Conservation (phyloP, 1,139 yeast genomes). For the Nakaseomyces delphensis region DNA sequence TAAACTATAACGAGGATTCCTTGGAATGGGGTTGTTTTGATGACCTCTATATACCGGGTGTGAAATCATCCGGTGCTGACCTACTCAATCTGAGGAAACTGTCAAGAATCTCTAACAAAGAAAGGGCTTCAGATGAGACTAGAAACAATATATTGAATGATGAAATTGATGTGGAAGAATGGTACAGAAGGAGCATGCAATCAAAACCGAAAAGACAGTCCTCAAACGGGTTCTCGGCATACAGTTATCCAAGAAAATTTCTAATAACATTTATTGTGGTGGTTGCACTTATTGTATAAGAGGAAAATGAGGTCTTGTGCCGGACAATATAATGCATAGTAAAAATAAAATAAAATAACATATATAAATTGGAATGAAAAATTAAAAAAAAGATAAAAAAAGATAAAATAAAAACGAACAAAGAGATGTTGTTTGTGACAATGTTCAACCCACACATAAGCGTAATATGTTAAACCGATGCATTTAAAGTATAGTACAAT, state of each 20-base stretch:
- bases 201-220: slow-evolving; percentile 1
- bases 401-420: too few species aligned
- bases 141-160: not conserved
- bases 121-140: not conserved
- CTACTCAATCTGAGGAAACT: not conserved
- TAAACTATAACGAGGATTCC: slow-evolving; percentile 1
- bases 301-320: too few species aligned
- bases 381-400: too few species aligned
- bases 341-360: too few species aligned
- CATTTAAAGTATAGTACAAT: not conserved
- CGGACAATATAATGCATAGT: too few species aligned
- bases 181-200: slow-evolving; percentile 5
- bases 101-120: not conserved
- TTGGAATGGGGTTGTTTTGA: slow-evolving; percentile 7
- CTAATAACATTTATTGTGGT: not conserved
- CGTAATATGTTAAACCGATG: not conserved
- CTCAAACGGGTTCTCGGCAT: not conserved
- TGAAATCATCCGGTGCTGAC: not conserved
- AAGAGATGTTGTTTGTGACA: too few species aligned
- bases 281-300: not conserved
- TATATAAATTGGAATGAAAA: too few species aligned
- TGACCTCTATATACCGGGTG: not conserved
- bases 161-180: slow-evolving; percentile 3
- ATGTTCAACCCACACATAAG: too few species aligned
- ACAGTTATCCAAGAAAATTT: not conserved